phyloP scores from a whole-genome alignment of 106 monocot species.

The Dioscorea dumetorum region DNA sequence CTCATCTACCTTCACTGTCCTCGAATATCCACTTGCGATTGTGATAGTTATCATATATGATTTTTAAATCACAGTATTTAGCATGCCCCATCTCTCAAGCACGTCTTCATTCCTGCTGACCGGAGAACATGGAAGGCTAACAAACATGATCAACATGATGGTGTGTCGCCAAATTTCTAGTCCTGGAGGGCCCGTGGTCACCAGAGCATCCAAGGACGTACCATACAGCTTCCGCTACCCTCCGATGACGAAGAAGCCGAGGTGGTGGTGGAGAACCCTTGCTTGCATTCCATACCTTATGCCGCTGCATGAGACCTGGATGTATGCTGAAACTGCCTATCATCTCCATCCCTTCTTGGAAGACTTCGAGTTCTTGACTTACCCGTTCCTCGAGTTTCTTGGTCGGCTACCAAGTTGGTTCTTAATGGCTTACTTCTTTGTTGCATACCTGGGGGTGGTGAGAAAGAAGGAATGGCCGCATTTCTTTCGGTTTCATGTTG shows the following conservation, averaged over 20 bases:
- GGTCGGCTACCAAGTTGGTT: conserved; percentile 69
- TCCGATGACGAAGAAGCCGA: conserved; percentile 63
- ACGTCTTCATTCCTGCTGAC: conserved; percentile 13
- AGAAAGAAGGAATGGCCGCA: conserved; percentile 75
- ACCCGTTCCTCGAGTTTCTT: conserved; percentile 62
- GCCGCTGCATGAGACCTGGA: conserved; percentile 51
- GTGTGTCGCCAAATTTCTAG: not conserved
- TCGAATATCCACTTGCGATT: too few relatives aligned
- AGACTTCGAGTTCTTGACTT: conserved; percentile 59
- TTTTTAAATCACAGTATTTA: not conserved
- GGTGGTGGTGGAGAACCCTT: conserved; percentile 74
- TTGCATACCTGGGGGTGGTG: conserved; percentile 60
- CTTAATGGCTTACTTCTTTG: conserved; percentile 71
- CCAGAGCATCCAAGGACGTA: conserved; percentile 66
- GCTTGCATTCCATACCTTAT: conserved; percentile 69
- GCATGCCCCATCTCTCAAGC: conserved; percentile 15
- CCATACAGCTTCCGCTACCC: conserved; percentile 66
- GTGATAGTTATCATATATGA: too few relatives aligned
- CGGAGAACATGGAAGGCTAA: conserved; percentile 31
- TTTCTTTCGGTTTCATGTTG: conserved; percentile 69
- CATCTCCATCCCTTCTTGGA: conserved; percentile 53
- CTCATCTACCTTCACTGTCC: too few relatives aligned
- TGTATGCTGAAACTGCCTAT: conserved; percentile 66
- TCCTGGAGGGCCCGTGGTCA: conserved; percentile 8
- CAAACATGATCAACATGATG: conserved; percentile 14